Conservation (phyloP, 208 protist species). For the Borovskyia barvae region DNA sequence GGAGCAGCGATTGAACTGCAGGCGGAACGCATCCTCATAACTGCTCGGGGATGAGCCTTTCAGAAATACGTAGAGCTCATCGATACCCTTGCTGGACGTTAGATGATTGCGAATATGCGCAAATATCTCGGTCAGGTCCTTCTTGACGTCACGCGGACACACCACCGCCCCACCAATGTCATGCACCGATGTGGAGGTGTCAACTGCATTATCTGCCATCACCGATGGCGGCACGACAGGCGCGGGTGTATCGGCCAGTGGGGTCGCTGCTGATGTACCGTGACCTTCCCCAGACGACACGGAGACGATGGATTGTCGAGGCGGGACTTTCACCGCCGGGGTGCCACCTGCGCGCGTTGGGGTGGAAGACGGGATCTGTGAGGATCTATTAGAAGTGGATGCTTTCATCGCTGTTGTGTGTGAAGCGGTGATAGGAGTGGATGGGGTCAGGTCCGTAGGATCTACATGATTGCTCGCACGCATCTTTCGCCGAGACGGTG, state of each 20-base stretch:
- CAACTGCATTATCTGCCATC: no score
- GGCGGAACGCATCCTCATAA: conserved; percentile 63
- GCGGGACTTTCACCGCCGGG: conserved; percentile 4
- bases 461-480: conserved; percentile 18
- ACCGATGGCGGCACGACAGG: no score
- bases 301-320: not conserved
- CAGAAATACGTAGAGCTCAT: conserved; percentile 71
- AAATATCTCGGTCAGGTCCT: conserved; percentile 60
- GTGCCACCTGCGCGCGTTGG: no score
- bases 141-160: conserved; percentile 8
- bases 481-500: conserved; percentile 15
- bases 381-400: no score
- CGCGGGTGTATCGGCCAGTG: no score
- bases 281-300: not conserved
- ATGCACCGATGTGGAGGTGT: no score
- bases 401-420: no score
- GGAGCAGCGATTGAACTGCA: conserved; percentile 80
- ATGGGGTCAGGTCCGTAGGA: no score
- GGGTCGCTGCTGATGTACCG: not conserved
- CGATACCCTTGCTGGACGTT: conserved; percentile 71
- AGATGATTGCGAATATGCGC: conserved; percentile 73
- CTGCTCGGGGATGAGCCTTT: conserved; percentile 16
- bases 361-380: no score
- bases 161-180: not conserved
- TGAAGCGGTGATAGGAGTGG: no score